A percentile compares a stretch with the other conserved stretches of the same genome.
phyloP scores from a whole-genome alignment of 2,329 filamentous ascomycete species.

The Diaporthe caulivora region DNA sequence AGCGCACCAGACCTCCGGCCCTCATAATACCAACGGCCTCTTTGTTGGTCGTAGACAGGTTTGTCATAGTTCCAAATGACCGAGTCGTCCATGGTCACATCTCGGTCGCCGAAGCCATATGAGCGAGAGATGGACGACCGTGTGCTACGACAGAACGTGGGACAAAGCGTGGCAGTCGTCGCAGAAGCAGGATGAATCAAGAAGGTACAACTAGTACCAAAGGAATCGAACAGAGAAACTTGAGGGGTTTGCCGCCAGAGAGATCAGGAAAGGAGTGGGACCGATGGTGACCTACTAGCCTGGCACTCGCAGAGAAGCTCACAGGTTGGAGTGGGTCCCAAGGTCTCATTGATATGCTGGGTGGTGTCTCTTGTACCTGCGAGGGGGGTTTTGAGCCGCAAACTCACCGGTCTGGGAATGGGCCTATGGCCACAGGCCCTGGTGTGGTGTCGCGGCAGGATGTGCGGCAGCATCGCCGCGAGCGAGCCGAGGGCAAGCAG shows the following conservation, averaged over 20 bases:
- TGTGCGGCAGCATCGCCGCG: conserved; percentile 13
- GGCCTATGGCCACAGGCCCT: conserved; percentile 1
- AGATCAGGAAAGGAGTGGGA: conserved; percentile 9
- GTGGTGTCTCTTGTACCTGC: conserved; percentile 8
- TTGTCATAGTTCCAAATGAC: conserved; percentile 16
- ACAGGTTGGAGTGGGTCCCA: conserved; percentile 12
- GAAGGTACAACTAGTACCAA: neutral
- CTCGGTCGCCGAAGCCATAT: conserved; percentile 16
- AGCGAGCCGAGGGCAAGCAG: neutral
- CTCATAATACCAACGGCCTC: conserved; percentile 28
- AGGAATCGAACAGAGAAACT: neutral
- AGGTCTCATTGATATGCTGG: conserved; percentile 26
- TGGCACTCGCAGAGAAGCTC: conserved; percentile 12
- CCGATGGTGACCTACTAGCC: conserved; percentile 17
- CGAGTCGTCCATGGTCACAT: conserved; percentile 31
- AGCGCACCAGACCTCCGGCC: conserved; percentile 31
- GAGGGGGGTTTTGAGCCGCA: conserved; percentile 35
- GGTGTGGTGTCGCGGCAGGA: conserved; percentile 26
- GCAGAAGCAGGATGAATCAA: neutral
- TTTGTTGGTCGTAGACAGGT: conserved; percentile 30
- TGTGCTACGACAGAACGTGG: neutral
- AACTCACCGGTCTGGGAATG: conserved; percentile 21
- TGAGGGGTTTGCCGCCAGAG: conserved; percentile 12
- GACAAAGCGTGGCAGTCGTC: neutral
- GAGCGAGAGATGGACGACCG: conserved; percentile 4